Evolutionary conservation across 257 asterid species (phyloP), one percentile per base, ranked within the genome.

Genomic region (Solanum boliviense): DNA sequence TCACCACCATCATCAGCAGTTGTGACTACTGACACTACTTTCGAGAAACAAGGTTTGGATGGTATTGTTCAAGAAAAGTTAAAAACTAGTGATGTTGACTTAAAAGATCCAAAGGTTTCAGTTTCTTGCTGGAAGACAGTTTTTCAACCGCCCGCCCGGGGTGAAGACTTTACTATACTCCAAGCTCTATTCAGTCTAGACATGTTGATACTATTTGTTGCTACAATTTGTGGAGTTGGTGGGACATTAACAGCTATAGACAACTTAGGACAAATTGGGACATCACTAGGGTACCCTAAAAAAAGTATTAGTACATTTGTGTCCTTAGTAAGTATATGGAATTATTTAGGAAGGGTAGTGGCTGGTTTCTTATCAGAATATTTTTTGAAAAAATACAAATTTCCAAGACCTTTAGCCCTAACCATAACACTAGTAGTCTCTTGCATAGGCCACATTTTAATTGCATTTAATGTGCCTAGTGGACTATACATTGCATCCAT

Each of bases 251-350:
- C 98, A 7, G 98, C 98, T 3, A 94, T 95, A 2, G 98, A 95
- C 71, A 95, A 95, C 41, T 83, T 95, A 1, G 96, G 97, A 0
- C 98, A 95, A 31, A 95, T 95, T 25, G 98, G 98, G 0, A 62
- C 87, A 0, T 95, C 98, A 8, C 84, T 93, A 5, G 94, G 97
- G 8, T 95, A 95, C 74, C 98, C 98, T 1, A 86, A 81, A 1
- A 92, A 85, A 31, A 94, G 97, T 67, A 94, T 88, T 0, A 93
- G 95, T 87, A 95, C 98, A n/a, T 95, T 95, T 34, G 98, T 95
- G 0, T 93, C 98, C 0, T 94, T 95, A 0, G 98, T 95, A 2
- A 95, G 98, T 87, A 95, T 95, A 67, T 95, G 98, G 98, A 95
- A 95, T 72, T 95, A 95, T 46, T 88, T 94, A 0, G 98, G 98